Evolutionary conservation across 2,329 filamentous ascomycete species (phyloP).

Genomic region (Beauveria sp.): DNA sequence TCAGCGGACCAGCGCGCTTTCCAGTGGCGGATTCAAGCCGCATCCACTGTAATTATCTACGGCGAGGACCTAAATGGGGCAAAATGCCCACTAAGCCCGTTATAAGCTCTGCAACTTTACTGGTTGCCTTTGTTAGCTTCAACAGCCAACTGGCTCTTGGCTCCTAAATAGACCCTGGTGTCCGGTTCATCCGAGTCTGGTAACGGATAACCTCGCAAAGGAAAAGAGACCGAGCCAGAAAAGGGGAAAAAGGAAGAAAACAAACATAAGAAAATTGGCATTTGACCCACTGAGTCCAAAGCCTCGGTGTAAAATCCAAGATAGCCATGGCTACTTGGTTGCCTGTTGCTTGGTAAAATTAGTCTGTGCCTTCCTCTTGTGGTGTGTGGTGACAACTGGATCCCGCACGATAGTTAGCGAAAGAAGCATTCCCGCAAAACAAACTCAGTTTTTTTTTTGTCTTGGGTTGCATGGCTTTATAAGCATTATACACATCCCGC

Average conservation of each 20-base stretch:
- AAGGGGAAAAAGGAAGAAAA: neutral
- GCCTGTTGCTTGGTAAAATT: neutral
- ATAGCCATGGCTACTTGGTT: neutral
- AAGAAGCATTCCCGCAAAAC: neutral
- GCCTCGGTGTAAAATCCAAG: neutral
- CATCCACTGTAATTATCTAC: slow-evolving; percentile 5
- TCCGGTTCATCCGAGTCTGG: slow-evolving; percentile 3
- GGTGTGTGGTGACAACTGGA: neutral
- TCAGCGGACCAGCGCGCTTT: neutral
- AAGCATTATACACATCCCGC: neutral
- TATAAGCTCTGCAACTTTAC: neutral
- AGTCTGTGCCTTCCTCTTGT: neutral
- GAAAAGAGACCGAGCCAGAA: neutral
- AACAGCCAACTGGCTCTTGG: neutral
- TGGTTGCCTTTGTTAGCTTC: neutral
- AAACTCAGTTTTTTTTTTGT: neutral
- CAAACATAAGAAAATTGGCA: neutral
- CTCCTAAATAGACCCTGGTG: neutral
- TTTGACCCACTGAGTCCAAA: neutral
- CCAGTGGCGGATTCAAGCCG: neutral
- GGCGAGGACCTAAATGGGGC: neutral
- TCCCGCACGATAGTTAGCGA: neutral
- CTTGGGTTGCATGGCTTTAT: neutral
- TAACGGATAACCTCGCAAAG: neutral
- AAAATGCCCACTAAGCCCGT: neutral